Evolutionary conservation across 2,329 filamentous ascomycete species (phyloP).

Genomic region (Epichloe elymi): DNA sequence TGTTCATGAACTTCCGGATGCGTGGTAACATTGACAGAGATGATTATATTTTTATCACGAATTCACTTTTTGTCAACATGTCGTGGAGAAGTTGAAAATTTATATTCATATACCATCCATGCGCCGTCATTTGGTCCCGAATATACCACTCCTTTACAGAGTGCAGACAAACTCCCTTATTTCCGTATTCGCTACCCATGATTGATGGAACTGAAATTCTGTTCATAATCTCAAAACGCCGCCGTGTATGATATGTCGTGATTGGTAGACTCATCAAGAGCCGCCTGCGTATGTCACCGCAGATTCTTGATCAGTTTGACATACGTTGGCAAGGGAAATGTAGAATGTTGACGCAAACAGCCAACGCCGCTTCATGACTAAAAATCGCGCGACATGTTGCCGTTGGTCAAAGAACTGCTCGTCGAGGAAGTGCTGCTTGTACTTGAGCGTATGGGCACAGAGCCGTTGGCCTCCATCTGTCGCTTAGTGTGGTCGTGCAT

Average conservation of each 20-base stretch:
- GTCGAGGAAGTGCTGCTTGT: slow-evolving; percentile 10
- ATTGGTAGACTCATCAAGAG: background rate
- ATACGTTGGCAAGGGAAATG: no score
- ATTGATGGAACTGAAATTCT: background rate
- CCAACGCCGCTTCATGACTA: background rate
- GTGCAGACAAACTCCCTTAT: background rate
- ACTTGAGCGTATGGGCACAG: slow-evolving; percentile 9
- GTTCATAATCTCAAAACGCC: slow-evolving; percentile 2
- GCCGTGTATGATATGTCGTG: background rate
- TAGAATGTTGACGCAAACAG: no score
- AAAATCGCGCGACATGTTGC: slow-evolving; percentile 11
- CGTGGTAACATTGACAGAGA: no score
- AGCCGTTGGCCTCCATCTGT: slow-evolving; percentile 45
- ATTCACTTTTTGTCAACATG: no score
- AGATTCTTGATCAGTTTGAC: background rate
- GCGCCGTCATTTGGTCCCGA: background rate
- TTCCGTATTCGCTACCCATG: background rate
- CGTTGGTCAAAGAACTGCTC: slow-evolving; percentile 15
- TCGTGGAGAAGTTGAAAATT: background rate
- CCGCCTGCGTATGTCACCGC: background rate
- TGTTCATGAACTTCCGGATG: no score
- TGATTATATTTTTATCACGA: no score
- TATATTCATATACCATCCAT: background rate
- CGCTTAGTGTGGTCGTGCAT: slow-evolving; percentile 54
- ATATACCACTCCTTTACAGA: background rate